Base-by-base conservation (phyloP, 2,329 filamentous ascomycete species). In the Dryadomyces quercivorus region DNA sequence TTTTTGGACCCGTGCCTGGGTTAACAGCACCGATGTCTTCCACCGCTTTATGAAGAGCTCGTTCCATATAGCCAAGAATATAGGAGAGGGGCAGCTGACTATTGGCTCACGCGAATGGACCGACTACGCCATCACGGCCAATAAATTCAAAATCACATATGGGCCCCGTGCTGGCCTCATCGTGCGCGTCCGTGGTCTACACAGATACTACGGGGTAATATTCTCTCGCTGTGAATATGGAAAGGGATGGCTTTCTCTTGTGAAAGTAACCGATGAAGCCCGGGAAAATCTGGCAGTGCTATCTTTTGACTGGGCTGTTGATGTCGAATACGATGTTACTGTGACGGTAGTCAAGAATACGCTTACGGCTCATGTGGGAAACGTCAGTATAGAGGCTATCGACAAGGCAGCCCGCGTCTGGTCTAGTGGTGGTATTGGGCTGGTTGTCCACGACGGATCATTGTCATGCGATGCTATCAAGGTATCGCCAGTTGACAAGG, bases 101-200 rank as follows among this genome's bases (percentile, higher is more conserved):
- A 62, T 65, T 10, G 67, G 67, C 2, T 68, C 66, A 13, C 59
- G 65, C 1, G 64, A 66, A 7, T 69, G 66, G 66, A 54, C 43
- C 2, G 59, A 65, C 45, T 68, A 69, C 54, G 53, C 47, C 0
- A 58, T 59, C 9, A 54, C 51, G 3, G 59, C 63, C 1, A 44
- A 51, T 0, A 55, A 58, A 2, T 63, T 69, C 34, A 56, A 40
- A 2, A 34, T 68, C 5, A 63, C 63, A 16, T 44, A 65, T 4
- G 65, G 63, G 4, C 52, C 50, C 3, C 59, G 59, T 1, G 58
- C 53, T 1, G 66, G 66, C n/a, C 51, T 65, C 2, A 64, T 61
- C 1, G 54, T 62, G 7, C 51, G 65, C 2, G 62, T 65, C 1
- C 60, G 61, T 49, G 66, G 66, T 0, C 52, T 68, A 31, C 66